phyloP scores from a whole-genome alignment of 345 rosid genomes.

The Psidium friedrichsthalianum region DNA sequence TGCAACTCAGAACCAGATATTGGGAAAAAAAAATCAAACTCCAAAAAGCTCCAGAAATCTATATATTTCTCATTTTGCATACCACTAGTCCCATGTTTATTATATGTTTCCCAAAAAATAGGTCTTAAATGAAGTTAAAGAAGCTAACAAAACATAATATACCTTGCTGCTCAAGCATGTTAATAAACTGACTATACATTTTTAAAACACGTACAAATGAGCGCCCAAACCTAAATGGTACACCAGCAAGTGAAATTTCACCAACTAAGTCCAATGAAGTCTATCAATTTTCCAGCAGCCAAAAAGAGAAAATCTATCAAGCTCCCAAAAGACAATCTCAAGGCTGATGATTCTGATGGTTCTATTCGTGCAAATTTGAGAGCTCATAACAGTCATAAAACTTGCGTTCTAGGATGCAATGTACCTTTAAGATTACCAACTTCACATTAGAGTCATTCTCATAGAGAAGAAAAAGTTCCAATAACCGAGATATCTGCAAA shows the following conservation, averaged over 20 bases:
- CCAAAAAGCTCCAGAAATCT: background rate
- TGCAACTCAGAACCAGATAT: background rate
- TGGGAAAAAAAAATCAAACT: background rate
- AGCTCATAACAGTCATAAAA: background rate
- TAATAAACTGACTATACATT: background rate
- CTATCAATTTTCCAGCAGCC: background rate
- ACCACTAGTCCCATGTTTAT: background rate
- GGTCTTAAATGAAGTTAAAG: background rate
- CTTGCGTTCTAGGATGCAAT: background rate
- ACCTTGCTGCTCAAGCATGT: background rate
- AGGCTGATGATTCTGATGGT: background rate
- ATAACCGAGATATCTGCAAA: conserved; percentile 35
- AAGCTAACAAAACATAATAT: background rate
- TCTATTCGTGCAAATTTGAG: background rate
- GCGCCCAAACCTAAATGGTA: background rate
- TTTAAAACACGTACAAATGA: background rate
- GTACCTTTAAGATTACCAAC: conserved; percentile 58
- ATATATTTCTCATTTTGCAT: background rate
- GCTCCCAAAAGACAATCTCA: background rate
- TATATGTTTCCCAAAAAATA: background rate
- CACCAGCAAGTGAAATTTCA: background rate
- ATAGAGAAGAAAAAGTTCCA: conserved; percentile 47
- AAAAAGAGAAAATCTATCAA: background rate
- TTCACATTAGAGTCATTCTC: conserved; percentile 52
- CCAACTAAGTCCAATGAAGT: background rate